These are phyloP conservation scores for Paxillus involutus DNA, from an alignment of 768 basidiomycete species.

Conservation along the genomic window DNA sequence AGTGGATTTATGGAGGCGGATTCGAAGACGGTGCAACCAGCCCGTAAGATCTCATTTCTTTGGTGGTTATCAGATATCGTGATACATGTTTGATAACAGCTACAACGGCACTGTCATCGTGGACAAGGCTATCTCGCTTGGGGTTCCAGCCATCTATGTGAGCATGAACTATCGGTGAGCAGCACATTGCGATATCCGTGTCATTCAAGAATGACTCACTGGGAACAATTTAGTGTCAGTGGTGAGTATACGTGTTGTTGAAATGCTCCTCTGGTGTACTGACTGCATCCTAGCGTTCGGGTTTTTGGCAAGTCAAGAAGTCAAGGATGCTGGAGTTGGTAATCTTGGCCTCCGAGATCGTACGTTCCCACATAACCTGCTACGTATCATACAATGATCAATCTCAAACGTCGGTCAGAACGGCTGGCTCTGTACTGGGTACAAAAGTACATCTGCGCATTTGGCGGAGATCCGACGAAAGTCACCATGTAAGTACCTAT, in stretches of 20 bases:
- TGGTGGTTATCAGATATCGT: background rate
- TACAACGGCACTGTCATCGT: constrained; percentile 27
- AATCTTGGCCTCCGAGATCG: constrained; percentile 55
- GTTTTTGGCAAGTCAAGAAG: constrained; percentile 41
- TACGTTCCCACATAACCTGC: background rate
- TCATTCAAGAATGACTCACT: background rate
- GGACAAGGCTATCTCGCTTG: constrained; percentile 28
- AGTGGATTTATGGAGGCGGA: constrained; percentile 38
- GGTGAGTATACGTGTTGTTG: constrained; percentile 1
- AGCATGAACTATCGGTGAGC: constrained; percentile 42
- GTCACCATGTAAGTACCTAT: constrained; percentile 27
- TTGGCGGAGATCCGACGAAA: constrained; percentile 57
- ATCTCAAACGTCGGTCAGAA: constrained; percentile 15
- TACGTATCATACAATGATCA: background rate
- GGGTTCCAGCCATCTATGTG: constrained; percentile 38
- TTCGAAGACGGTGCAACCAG: too few species aligned
- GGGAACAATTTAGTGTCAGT: background rate
- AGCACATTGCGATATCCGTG: background rate
- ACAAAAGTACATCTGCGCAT: constrained; percentile 54
- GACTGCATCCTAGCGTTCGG: constrained; percentile 29
- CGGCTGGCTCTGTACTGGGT: constrained; percentile 51
- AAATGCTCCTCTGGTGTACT: background rate
- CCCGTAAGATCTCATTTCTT: background rate
- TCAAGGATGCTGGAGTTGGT: constrained; percentile 37
- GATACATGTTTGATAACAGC: background rate